Conservation (phyloP, 2,329 filamentous ascomycete species). For the Diaporthe ampelina region DNA sequence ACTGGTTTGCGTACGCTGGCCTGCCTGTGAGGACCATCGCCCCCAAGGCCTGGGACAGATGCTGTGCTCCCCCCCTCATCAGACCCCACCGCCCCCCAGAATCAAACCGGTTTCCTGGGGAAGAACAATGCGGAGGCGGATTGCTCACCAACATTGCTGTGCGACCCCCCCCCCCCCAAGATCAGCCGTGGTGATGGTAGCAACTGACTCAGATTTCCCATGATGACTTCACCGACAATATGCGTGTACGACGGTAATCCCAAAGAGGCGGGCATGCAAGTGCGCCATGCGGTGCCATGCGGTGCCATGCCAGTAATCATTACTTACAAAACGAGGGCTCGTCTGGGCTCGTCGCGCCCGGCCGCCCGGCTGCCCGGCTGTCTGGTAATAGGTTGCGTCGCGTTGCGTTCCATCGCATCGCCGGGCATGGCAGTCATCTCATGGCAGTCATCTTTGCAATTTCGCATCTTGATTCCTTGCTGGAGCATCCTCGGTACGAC, state of each 20-base stretch:
- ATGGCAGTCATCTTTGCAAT: constrained; percentile 1
- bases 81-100: constrained; percentile 9
- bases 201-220: constrained; percentile 38
- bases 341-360: not conserved
- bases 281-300: not conserved
- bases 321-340: not conserved
- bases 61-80: constrained; percentile 6
- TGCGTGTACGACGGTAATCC: constrained; percentile 26
- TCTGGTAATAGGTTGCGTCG: constrained; percentile 7
- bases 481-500: not conserved
- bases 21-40: not conserved
- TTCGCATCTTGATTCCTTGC: constrained; percentile 28
- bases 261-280: constrained; percentile 23
- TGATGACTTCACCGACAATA: constrained; percentile 38
- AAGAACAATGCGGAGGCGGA: constrained; percentile 23
- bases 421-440: not conserved
- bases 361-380: constrained; percentile 9
- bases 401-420: constrained; percentile 2
- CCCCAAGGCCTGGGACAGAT: constrained; percentile 25
- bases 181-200: constrained; percentile 9
- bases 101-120: constrained; percentile 30
- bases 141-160: constrained; percentile 13
- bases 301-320: not conserved
- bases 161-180: constrained; percentile 5
- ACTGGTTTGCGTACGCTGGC: not conserved